A percentile compares a stretch with the other conserved stretches of the same genome.
These are phyloP conservation scores for Fusarium nodosum DNA, from an alignment of 2,329 filamentous ascomycete species.

Conservation along the genomic window DNA sequence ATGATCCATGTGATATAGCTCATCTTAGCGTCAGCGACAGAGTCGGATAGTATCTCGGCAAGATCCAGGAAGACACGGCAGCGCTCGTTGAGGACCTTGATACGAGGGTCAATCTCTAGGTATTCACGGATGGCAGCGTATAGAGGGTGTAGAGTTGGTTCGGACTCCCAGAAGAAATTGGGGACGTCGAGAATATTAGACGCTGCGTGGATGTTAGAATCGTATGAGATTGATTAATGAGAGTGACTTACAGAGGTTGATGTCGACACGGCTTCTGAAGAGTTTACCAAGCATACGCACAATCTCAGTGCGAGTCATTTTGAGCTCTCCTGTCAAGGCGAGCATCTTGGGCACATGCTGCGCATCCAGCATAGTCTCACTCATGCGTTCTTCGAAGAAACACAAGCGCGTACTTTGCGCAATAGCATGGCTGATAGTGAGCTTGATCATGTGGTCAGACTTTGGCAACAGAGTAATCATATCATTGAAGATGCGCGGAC, in stretches of 20 bases:
- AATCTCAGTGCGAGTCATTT: slow-evolving; percentile 92
- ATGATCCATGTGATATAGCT: slow-evolving; percentile 98
- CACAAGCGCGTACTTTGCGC: slow-evolving; percentile 96
- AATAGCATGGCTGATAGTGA: slow-evolving; percentile 97
- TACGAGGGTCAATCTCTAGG: slow-evolving; percentile 95
- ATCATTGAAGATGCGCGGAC: slow-evolving; percentile 96
- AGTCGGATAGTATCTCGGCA: slow-evolving; percentile 93
- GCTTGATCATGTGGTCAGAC: slow-evolving; percentile 97
- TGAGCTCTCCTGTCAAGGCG: slow-evolving; percentile 88
- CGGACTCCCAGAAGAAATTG: slow-evolving; percentile 98
- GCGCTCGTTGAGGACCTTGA: slow-evolving; percentile 96
- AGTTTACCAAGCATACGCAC: slow-evolving; percentile 90
- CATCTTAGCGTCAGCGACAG: slow-evolving; percentile 94
- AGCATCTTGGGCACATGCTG: slow-evolving; percentile 92
- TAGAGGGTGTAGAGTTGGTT: slow-evolving; percentile 93
- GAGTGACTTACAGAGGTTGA: slow-evolving; percentile 86
- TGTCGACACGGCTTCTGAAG: slow-evolving; percentile 95
- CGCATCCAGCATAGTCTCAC: slow-evolving; percentile 90
- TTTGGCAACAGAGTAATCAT: slow-evolving; percentile 97
- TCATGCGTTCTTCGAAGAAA: slow-evolving; percentile 97
- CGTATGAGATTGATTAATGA: neutral
- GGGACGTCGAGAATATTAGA: slow-evolving; percentile 96
- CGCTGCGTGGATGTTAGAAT: slow-evolving; percentile 64
- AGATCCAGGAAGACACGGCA: slow-evolving; percentile 97
- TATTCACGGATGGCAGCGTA: slow-evolving; percentile 97